A percentile compares a stretch with the other conserved stretches of the same genome.
These are phyloP conservation scores for Fonsecaea pedrosoi DNA, from an alignment of 2,329 filamentous ascomycete genomes.

Conservation along the genomic window DNA sequence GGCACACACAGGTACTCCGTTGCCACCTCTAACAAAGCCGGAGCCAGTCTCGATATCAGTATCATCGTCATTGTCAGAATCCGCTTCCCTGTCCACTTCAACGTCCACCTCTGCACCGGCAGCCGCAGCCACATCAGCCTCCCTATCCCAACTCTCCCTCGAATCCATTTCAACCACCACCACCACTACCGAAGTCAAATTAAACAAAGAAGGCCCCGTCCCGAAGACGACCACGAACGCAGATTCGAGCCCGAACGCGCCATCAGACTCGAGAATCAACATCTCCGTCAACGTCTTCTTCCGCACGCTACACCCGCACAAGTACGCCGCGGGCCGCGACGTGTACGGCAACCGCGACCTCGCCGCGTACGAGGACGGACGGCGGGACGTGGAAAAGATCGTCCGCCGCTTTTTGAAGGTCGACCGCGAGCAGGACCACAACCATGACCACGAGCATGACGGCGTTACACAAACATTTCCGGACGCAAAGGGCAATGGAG, in stretches of 20 bases:
- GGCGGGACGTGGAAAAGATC: constrained; percentile 74
- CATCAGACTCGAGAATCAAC: constrained; percentile 55
- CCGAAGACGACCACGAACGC: constrained; percentile 27
- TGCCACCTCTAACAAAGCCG: constrained; percentile 43
- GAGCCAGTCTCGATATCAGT: background rate
- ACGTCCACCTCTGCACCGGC: background rate
- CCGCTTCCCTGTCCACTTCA: constrained; percentile 2
- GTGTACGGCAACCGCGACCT: constrained; percentile 89
- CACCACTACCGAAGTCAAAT: background rate
- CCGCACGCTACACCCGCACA: constrained; percentile 65
- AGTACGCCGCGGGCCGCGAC: constrained; percentile 77
- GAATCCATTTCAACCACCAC: background rate
- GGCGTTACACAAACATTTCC: background rate
- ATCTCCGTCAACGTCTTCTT: constrained; percentile 93
- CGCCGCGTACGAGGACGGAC: constrained; percentile 80
- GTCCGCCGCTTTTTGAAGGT: constrained; percentile 40
- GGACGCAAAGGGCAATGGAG: background rate
- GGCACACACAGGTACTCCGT: constrained; percentile 76
- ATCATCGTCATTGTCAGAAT: background rate
- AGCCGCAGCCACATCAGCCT: constrained; percentile 40
- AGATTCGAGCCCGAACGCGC: background rate
- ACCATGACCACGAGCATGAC: background rate
- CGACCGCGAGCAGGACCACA: background rate
- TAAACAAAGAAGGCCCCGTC: background rate
- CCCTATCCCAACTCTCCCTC: background rate